Conservation (phyloP, 106 monocot species). For the Narthecium ossifragum region DNA sequence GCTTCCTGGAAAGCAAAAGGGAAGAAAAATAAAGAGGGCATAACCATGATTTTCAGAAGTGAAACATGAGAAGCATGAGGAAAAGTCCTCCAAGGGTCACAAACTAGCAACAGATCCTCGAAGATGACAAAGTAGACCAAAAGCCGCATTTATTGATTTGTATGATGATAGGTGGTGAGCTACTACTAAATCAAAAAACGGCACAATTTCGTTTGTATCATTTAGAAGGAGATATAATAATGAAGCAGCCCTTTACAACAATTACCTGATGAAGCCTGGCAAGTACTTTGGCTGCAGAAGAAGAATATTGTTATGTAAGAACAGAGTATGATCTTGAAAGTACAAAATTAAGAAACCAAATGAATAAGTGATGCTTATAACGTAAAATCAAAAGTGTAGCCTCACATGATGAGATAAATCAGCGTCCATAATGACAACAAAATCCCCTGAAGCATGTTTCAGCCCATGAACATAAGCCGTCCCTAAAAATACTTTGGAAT, state of each 20-base stretch:
- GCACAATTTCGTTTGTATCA: too few relatives aligned
- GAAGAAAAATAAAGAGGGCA: neutral
- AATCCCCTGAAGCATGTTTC: conserved; percentile 91
- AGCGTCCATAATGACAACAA: conserved; percentile 97
- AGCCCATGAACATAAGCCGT: conserved; percentile 95
- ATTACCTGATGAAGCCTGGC: conserved; percentile 90
- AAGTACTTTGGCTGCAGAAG: conserved; percentile 89
- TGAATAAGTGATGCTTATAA: neutral
- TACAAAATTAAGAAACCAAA: neutral
- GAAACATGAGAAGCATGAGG: neutral
- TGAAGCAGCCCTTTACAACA: neutral
- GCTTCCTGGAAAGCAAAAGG: conserved; percentile 54
- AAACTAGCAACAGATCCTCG: neutral
- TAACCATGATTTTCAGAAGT: too few relatives aligned
- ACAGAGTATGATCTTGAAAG: neutral
- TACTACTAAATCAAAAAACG: too few relatives aligned
- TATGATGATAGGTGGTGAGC: neutral
- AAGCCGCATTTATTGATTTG: neutral
- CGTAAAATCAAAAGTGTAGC: neutral
- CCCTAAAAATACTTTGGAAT: conserved; percentile 35
- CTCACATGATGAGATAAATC: conserved; percentile 98
- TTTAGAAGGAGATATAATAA: too few relatives aligned
- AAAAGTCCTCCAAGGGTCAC: neutral
- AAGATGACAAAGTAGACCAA: neutral
- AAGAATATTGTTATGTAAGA: conserved; percentile 15